phyloP scores from a whole-genome alignment of 108 stramenopile genomes.

The Chaetoceros tenuissimus region DNA sequence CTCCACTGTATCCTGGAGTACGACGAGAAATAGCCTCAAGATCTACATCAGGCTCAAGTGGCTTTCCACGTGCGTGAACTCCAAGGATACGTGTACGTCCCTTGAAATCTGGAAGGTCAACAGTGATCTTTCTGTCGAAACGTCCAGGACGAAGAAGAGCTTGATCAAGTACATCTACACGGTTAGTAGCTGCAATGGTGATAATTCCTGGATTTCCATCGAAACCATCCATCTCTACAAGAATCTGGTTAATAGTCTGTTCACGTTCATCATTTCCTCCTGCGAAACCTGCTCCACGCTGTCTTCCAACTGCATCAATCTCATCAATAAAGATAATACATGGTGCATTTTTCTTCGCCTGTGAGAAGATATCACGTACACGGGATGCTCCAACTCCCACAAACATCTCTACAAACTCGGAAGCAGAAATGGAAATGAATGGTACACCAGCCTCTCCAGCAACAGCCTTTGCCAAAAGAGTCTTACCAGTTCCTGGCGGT shows the following conservation, averaged over 20 bases:
- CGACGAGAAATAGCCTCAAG: constrained; percentile 81
- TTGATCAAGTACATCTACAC: constrained; percentile 91
- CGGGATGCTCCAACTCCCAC: constrained; percentile 96
- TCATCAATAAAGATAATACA: constrained; percentile 99
- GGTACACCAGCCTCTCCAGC: constrained; percentile 98
- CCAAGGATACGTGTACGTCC: constrained; percentile 88
- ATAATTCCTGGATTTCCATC: constrained; percentile 92
- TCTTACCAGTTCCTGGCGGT: constrained; percentile 83
- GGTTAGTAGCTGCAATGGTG: constrained; percentile 97
- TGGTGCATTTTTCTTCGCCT: constrained; percentile 90
- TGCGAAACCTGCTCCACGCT: constrained; percentile 86
- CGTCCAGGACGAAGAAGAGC: constrained; percentile 95
- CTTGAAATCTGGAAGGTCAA: constrained; percentile 90
- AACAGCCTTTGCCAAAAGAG: constrained; percentile 93
- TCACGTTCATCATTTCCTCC: constrained; percentile 96
- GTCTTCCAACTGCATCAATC: constrained; percentile 93
- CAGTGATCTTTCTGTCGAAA: constrained; percentile 95
- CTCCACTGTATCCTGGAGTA: constrained; percentile 97
- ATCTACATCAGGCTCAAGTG: constrained; percentile 88
- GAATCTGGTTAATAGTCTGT: constrained; percentile 97
- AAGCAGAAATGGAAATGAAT: constrained; percentile 89
- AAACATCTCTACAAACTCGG: constrained; percentile 98
- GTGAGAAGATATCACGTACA: constrained; percentile 91
- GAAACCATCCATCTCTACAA: constrained; percentile 98
- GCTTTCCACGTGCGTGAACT: constrained; percentile 91